Percentiles rank a stretch among this genome's conserved stretches.
These are phyloP conservation scores for Penicillium samsonianum DNA, from an alignment of 495 filamentous ascomycete genomes.

Conservation along the genomic window DNA sequence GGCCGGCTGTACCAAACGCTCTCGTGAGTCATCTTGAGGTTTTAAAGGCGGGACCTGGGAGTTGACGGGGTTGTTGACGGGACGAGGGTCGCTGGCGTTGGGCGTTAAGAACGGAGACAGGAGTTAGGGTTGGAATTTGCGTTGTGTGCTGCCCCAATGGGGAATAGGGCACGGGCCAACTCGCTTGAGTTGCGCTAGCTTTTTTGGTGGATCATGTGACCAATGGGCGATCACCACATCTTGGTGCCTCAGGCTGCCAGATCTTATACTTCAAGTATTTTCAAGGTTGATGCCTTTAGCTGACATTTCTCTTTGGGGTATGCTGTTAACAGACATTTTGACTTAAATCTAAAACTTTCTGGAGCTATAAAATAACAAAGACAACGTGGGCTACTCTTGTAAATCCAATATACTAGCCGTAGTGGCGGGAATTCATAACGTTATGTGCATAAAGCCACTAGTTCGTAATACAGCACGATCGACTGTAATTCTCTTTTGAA, in stretches of 20 bases:
- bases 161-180: slow-evolving; percentile 37
- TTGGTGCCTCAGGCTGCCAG: slow-evolving; percentile 8
- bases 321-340: neutral
- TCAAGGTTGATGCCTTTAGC: neutral
- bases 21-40: slow-evolving; percentile 92
- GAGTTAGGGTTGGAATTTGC: slow-evolving; percentile 41
- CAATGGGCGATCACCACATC: slow-evolving; percentile 13
- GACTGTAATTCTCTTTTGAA: too few species aligned
- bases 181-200: slow-evolving; percentile 41
- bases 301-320: neutral
- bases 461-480: too few species aligned
- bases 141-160: slow-evolving; percentile 44
- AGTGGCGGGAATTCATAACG: too few species aligned
- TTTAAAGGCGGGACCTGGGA: slow-evolving; percentile 39
- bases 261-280: slow-evolving; percentile 10
- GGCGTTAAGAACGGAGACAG: slow-evolving; percentile 38
- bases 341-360: neutral
- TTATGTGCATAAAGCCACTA: too few species aligned
- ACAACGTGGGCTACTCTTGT: too few species aligned
- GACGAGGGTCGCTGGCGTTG: slow-evolving; percentile 43
- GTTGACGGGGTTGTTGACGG: slow-evolving; percentile 42
- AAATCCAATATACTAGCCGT: too few species aligned
- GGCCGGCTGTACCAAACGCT: slow-evolving; percentile 99
- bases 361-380: neutral
- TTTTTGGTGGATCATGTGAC: slow-evolving; percentile 23